phyloP scores from a whole-genome alignment of 176 grass and related monocot genomes.

The Cymbopogon citratus region DNA sequence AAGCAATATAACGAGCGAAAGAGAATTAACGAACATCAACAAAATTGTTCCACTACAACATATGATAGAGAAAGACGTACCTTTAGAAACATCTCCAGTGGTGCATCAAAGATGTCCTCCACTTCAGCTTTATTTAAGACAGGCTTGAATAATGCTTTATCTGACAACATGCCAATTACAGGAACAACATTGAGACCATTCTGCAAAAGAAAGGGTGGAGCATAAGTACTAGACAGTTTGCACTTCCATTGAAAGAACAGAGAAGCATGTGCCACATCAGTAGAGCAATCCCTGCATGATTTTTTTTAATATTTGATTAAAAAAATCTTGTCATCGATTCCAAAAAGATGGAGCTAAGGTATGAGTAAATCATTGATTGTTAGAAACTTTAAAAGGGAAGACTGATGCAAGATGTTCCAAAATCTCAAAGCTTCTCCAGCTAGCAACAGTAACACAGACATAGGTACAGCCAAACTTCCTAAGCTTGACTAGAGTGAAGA shows the following conservation, averaged over 20 bases:
- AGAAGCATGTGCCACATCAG: not conserved
- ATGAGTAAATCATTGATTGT: not conserved
- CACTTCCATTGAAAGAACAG: not conserved
- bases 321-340: not conserved
- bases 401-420: not conserved
- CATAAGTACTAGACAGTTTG: constrained; percentile 6
- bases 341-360: not conserved
- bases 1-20: not conserved
- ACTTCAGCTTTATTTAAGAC: constrained; percentile 69
- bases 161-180: constrained; percentile 64
- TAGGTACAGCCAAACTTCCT: not conserved
- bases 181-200: constrained; percentile 74
- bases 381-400: not conserved
- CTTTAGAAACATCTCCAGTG: constrained; percentile 96
- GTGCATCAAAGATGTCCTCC: constrained; percentile 86
- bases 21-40: not conserved
- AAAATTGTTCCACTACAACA: not conserved
- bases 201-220: constrained; percentile 39
- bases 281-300: not conserved
- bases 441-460: not conserved
- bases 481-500: not conserved
- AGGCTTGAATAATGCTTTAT: constrained; percentile 62
- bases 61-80: constrained; percentile 21
- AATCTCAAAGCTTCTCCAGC: not conserved
- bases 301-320: not conserved